Evolutionary conservation across 2,329 filamentous ascomycete species (phyloP).

Genomic region (Pyrenochaeta sp.): DNA sequence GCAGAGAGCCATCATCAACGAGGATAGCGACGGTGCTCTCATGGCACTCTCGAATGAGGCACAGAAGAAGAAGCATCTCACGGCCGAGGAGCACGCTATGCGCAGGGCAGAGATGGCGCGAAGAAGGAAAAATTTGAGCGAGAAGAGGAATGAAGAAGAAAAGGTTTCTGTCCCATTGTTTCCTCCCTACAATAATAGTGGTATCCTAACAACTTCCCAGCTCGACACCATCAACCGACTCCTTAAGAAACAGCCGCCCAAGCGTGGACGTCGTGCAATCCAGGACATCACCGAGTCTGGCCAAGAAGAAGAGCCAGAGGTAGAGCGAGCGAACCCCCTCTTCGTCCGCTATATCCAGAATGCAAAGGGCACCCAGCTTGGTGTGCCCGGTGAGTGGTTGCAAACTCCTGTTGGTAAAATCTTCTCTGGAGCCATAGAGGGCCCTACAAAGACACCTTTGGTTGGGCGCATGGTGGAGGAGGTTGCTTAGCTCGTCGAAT

Average conservation of each 20-base stretch:
- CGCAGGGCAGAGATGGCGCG: slow-evolving; percentile 76
- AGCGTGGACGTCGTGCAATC: slow-evolving; percentile 62
- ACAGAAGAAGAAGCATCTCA: slow-evolving; percentile 76
- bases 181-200: background rate
- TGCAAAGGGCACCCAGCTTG: slow-evolving; percentile 65
- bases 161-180: slow-evolving; percentile 64
- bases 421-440: slow-evolving; percentile 54
- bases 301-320: slow-evolving; percentile 55
- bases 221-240: slow-evolving; percentile 93
- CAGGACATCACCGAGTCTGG: slow-evolving; percentile 57
- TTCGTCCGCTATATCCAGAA: slow-evolving; percentile 76
- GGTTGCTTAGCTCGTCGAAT: slow-evolving; percentile 28
- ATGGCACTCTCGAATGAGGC: slow-evolving; percentile 68
- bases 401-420: slow-evolving; percentile 67
- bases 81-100: slow-evolving; percentile 76
- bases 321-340: slow-evolving; percentile 63
- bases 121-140: slow-evolving; percentile 74
- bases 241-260: slow-evolving; percentile 83
- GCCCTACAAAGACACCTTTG: slow-evolving; percentile 31
- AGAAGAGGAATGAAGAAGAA: slow-evolving; percentile 80
- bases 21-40: slow-evolving; percentile 54
- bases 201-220: slow-evolving; percentile 53
- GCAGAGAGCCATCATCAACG: slow-evolving; percentile 67
- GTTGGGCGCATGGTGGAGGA: slow-evolving; percentile 48
- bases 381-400: slow-evolving; percentile 73